Evolutionary conservation across 2,329 filamentous ascomycete species (phyloP).

Genomic region (Ophiostoma himal-ulmi): DNA sequence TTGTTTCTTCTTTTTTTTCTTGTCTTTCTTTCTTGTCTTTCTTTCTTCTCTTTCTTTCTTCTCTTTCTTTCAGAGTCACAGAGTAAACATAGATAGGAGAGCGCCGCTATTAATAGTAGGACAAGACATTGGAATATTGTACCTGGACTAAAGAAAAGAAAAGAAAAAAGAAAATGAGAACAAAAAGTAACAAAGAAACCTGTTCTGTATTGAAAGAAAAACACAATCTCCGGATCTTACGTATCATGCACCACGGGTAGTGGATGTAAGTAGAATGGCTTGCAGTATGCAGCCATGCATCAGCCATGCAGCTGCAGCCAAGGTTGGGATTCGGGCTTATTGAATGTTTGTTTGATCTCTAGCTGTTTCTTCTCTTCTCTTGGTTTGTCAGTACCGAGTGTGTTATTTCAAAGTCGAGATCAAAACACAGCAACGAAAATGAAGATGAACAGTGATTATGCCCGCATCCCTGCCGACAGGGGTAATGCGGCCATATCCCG

Average conservation of each 20-base stretch:
- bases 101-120: not conserved
- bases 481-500: not conserved
- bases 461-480: not conserved
- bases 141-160: not conserved
- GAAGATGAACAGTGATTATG: not conserved
- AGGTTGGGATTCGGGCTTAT: not conserved
- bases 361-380: not conserved
- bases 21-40: too few species aligned
- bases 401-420: too few species aligned
- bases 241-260: slow-evolving; percentile 12
- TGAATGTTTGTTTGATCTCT: not conserved
- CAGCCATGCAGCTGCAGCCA: slow-evolving; percentile 9
- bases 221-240: slow-evolving; percentile 18
- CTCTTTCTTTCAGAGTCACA: too few species aligned
- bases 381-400: too few species aligned
- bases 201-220: not conserved
- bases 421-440: not conserved
- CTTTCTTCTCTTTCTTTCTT: too few species aligned
- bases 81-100: not conserved
- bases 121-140: not conserved
- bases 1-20: not conserved
- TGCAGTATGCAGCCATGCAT: slow-evolving; percentile 11
- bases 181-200: not conserved
- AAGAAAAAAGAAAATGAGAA: not conserved
- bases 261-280: slow-evolving; percentile 9